Percentiles rank a stretch among this genome's conserved stretches.
These are phyloP conservation scores for Peterozyma xylosa DNA, from an alignment of 805 yeast genomes.

Conservation along the genomic window DNA sequence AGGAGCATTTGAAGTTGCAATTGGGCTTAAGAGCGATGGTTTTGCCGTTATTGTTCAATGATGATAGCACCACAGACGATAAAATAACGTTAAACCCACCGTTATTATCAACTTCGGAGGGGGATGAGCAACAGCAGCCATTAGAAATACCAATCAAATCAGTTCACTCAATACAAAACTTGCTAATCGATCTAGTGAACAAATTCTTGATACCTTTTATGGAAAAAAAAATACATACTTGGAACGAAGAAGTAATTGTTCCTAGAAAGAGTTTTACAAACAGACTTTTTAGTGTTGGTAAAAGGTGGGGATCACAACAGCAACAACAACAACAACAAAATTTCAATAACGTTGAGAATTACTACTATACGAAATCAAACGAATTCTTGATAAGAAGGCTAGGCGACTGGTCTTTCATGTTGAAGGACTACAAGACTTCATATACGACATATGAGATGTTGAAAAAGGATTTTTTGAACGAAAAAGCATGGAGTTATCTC, in stretches of 20 bases:
- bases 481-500: constrained; percentile 71
- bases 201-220: constrained; percentile 68
- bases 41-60: constrained; percentile 9
- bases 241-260: constrained; percentile 79
- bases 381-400: constrained; percentile 74
- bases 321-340: constrained; percentile 16
- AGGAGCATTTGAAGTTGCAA: constrained; percentile 20
- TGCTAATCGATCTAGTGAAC: constrained; percentile 38
- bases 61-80: constrained; percentile 1
- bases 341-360: constrained; percentile 46
- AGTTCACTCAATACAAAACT: constrained; percentile 22
- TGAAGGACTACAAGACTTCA: constrained; percentile 83
- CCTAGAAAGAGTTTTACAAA: constrained; percentile 75
- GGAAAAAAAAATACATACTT: constrained; percentile 69
- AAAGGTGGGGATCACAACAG: constrained; percentile 36
- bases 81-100: constrained; percentile 2
- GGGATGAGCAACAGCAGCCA: not conserved
- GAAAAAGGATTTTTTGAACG: constrained; percentile 68
- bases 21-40: constrained; percentile 15
- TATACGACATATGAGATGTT: constrained; percentile 76
- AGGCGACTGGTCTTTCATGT: constrained; percentile 89
- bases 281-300: constrained; percentile 60
- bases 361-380: constrained; percentile 52
- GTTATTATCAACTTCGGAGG: constrained; percentile 19
- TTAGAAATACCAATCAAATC: constrained; percentile 12